Base-by-base conservation (phyloP, 345 rosid genomes). In the Lumnitzera littorea region DNA sequence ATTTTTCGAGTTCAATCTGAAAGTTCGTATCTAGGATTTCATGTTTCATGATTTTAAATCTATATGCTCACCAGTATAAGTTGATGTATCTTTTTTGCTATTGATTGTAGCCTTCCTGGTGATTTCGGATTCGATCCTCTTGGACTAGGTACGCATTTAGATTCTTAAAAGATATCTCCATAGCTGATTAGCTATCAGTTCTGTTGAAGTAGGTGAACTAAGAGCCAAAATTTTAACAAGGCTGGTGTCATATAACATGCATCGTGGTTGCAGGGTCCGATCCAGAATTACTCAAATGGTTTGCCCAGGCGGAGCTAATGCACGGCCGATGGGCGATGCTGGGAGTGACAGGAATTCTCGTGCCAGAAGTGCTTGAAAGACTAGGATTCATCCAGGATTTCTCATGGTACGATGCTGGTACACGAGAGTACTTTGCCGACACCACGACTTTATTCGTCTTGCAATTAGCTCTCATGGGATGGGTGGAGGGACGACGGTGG, bases 271-370 rank as follows among this genome's bases (percentile, higher is more conserved):
- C 72, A 91, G 98, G 96, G 16, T 92, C 96, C 31, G 98, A 92
- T 62, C 96, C 94, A 24, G 94, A 89, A 53, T 62, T 60, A 12
- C 89, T 87, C 13, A 85, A 78, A 82, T 92, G 98, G 98, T 85
- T 87, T 60, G 96, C 96, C 16, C 98, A 92, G 76, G 98, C 94
- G 3, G 96, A 89, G 75, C 81, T 92, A 49, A 69, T 92, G 67
- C 98, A 87, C 17, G 73, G 86, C 31, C 77, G 98, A 63, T 92
- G 98, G 98, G 98, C 96, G n/a, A 92, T 92, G 98, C 81, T 92
- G 3, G 98, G 89, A 0, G 96, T 84, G 59, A 64, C 88, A 4
- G 98, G 98, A 12, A 89, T 92, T 47, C 69, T 92, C 11, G 64
- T 89, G 58, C 98, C 98, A 1, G 98, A 87, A 77, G 69, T 80